These are phyloP conservation scores for Panus rudis DNA, from an alignment of 768 basidiomycete genomes.

Conservation along the genomic window DNA sequence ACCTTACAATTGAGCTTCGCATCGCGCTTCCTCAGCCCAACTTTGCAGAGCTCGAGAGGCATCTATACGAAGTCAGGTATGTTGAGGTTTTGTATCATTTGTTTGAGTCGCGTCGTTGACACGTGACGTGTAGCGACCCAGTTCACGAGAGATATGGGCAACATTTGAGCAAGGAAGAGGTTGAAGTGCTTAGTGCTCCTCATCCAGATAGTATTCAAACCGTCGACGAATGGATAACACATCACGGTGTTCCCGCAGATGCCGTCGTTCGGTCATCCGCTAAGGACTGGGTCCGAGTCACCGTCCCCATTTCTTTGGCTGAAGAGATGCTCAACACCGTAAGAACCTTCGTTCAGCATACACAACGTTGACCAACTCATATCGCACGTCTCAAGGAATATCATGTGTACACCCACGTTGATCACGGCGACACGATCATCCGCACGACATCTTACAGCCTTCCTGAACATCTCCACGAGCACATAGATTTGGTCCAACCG, in stretches of 20 bases:
- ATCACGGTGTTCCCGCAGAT: constrained; percentile 43
- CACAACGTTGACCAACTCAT: neutral
- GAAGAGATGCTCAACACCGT: constrained; percentile 69
- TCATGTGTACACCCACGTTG: constrained; percentile 49
- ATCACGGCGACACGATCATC: constrained; percentile 46
- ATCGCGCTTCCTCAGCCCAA: constrained; percentile 51
- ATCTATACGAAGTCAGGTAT: constrained; percentile 37
- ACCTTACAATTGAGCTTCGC: constrained; percentile 44
- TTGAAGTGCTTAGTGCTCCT: constrained; percentile 55
- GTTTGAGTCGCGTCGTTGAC: neutral
- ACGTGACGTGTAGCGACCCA: constrained; percentile 13
- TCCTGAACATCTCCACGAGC: constrained; percentile 47
- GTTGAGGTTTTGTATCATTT: neutral
- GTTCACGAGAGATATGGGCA: constrained; percentile 24
- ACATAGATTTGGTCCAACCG: constrained; percentile 64
- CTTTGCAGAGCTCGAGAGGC: constrained; percentile 42
- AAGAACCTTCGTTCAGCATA: constrained; percentile 11
- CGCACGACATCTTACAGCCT: constrained; percentile 64
- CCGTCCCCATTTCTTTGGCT: constrained; percentile 47
- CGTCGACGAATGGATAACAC: constrained; percentile 56
- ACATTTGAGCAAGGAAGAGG: constrained; percentile 54
- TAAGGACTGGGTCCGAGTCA: constrained; percentile 61
- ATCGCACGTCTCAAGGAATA: too few relatives aligned
- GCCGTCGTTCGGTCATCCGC: constrained; percentile 51
- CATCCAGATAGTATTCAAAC: constrained; percentile 40